Evolutionary conservation across 257 asterid species (phyloP).

Genomic region (Solanum ossicruentum): DNA sequence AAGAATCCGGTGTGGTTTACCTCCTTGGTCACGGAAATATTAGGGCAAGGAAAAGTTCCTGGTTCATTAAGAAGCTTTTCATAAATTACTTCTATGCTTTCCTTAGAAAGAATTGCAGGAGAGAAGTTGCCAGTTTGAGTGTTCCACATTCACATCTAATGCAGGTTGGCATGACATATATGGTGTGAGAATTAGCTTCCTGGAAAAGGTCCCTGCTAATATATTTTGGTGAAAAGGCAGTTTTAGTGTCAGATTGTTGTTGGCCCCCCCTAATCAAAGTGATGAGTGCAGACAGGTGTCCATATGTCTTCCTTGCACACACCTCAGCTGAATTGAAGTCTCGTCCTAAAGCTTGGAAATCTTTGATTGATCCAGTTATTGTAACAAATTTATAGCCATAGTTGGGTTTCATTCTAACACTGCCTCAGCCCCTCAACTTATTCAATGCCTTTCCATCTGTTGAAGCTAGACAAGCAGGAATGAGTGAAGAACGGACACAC

Average conservation of each 20-base stretch:
- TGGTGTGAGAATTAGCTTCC: slow-evolving; percentile 44
- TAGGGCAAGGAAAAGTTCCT: slow-evolving; percentile 83
- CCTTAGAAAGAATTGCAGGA: slow-evolving; percentile 80
- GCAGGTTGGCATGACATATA: slow-evolving; percentile 95
- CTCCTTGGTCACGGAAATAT: slow-evolving; percentile 90
- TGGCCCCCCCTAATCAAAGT: background rate
- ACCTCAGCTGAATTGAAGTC: background rate
- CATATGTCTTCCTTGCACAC: background rate
- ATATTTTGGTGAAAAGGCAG: background rate
- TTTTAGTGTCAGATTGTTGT: background rate
- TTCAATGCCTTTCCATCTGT: background rate
- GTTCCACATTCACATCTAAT: slow-evolving; percentile 82
- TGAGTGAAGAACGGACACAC: background rate
- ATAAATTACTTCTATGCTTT: slow-evolving; percentile 83
- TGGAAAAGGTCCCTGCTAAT: background rate
- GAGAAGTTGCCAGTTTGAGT: slow-evolving; percentile 75
- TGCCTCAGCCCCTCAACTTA: background rate
- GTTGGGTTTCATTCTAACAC: background rate
- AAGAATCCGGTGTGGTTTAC: slow-evolving; percentile 81
- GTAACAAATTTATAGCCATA: background rate
- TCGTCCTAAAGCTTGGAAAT: background rate
- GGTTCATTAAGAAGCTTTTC: slow-evolving; percentile 87
- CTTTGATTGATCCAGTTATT: background rate
- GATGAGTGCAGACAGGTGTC: background rate
- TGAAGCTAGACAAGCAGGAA: background rate